Evolutionary conservation across 495 filamentous ascomycete genomes (phyloP), one percentile per base, ranked within the genome.

Genomic region (Cercophora scortea): DNA sequence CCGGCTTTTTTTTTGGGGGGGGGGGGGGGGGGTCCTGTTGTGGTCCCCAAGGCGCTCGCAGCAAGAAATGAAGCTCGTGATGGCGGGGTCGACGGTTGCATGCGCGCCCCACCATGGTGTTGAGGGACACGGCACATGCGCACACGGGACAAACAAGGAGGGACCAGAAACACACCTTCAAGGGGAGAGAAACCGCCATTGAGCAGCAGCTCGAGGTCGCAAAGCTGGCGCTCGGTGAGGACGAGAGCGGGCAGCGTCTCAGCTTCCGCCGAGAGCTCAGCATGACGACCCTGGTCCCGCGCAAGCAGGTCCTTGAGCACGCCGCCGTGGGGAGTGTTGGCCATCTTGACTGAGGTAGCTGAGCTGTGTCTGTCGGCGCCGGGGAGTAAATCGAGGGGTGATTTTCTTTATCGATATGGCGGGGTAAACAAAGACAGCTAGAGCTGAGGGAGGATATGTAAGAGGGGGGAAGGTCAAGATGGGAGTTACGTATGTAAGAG

Each of bases 121-220:
- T 13, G 35, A 32, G 33, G 44, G 36, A 44, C 41, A 38, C 9
- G 36, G 13, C 10, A 38, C 10, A 7, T n/a, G n/a, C n/a, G n/a
- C n/a, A n/a, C n/a, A 13, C 3, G 36, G 7, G 3, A 38, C 9
- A 38, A 10, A 38, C 10, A 38, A 11, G 13, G 13, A 11, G 36
- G 36, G 36, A 36, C 36, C 9, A 38, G 9, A 25, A 25, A 79
- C 85, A 49, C 62, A 95, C 91, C 94, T 79, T 97, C 94, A 17
- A 98, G 80, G 46, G 93, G 93, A 57, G 89, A 95, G 74, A 98
- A 98, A 49, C 94, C 93, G 62, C 93, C 93, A 73, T 83, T 96
- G 72, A 97, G 82, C 57, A 98, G 86, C 76, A 98, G 68, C 68
- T 98, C 93, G 58, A 98, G 80, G 77, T 98, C 93, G 72, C 93